A percentile compares a stretch with the other conserved stretches of the same genome.
Conservation (phyloP, 768 basidiomycete species). For the Rubroboletus pulcherrimus region DNA sequence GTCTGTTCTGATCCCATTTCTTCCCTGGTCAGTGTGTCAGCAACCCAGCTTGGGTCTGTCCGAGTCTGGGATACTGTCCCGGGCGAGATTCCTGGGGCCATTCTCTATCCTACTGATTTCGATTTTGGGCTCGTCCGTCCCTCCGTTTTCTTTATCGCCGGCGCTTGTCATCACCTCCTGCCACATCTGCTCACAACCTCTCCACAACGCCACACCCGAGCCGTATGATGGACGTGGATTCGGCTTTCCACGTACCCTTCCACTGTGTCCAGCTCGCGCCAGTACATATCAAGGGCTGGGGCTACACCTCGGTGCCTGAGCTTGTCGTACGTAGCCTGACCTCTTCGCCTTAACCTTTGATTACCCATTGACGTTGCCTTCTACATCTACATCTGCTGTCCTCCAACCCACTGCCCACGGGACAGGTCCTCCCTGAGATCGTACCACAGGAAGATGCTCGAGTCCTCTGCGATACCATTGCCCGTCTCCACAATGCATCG, state of each 20-base stretch:
- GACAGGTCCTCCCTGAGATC: slow-evolving; percentile 21
- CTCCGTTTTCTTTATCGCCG: neutral
- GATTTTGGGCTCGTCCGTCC: neutral
- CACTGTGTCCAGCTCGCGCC: slow-evolving; percentile 30
- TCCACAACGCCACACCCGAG: neutral
- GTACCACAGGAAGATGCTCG: slow-evolving; percentile 22
- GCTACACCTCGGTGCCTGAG: slow-evolving; percentile 25
- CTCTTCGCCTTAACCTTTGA: neutral
- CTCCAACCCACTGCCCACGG: neutral
- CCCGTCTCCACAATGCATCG: slow-evolving; percentile 16
- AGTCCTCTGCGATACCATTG: slow-evolving; percentile 16
- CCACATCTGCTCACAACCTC: neutral
- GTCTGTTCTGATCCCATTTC: slow-evolving; percentile 11
- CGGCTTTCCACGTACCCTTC: slow-evolving; percentile 27
- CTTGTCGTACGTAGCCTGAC: slow-evolving; percentile 22
- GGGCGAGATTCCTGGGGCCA: neutral
- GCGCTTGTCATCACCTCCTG: neutral
- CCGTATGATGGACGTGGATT: slow-evolving; percentile 18
- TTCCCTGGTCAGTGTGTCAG: slow-evolving; percentile 6
- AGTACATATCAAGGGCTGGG: slow-evolving; percentile 25
- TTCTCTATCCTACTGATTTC: neutral
- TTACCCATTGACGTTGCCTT: neutral
- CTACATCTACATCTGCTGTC: neutral
- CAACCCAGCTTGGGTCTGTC: neutral
- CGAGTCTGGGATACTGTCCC: neutral